Base-by-base conservation (phyloP, 2,329 filamentous ascomycete species). In the Trichoderma oligosporum region DNA sequence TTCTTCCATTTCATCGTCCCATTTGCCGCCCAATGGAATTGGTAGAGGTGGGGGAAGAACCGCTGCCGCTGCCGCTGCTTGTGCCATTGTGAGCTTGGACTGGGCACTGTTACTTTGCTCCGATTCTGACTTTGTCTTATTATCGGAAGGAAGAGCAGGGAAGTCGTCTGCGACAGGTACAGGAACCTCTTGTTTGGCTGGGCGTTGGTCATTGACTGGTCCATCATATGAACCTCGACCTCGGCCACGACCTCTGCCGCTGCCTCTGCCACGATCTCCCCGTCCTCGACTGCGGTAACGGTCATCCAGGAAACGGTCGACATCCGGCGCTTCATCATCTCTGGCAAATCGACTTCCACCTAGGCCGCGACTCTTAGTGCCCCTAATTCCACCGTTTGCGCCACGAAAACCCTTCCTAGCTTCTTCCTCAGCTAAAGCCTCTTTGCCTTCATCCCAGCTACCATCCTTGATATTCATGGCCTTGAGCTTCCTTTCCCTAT, bases 371-470 rank as follows among this genome's bases (percentile, higher is more conserved):
- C 65, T 67, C 46, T 70, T 70, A 8, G 73, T 63, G 0, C 77
- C 76, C 25, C 74, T 64, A 12, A 74, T 63, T 4, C 73, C 73
- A 22, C 74, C 74, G 25, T 74, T 73, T 36, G 74, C 71, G 8
- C 75, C 74, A 1, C 76, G 70, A 57, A 79, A 82, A 4, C 66
- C 69, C 14, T 70, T 66, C 24, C 70, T 66, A 2, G 67, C 65
- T 33, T 78, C 74, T 58, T 78, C 75, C 38, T 75, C 73, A 14
- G 68, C 70, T 12, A 71, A 63, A 9, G 72, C 69, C 39, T 76
- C 72, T 69, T 84, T 85, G 38, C 81, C 82, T 64, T 81, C 77
- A 58, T 85, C 83, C 83, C 82, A 86, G 61, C 74, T 77, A 27
- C 75, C 76, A 36, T 81, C 77, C 67, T 78, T 80, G 45, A 70